phyloP scores from a whole-genome alignment of 306 rosid genomes.

The Phaseolus lunatus region DNA sequence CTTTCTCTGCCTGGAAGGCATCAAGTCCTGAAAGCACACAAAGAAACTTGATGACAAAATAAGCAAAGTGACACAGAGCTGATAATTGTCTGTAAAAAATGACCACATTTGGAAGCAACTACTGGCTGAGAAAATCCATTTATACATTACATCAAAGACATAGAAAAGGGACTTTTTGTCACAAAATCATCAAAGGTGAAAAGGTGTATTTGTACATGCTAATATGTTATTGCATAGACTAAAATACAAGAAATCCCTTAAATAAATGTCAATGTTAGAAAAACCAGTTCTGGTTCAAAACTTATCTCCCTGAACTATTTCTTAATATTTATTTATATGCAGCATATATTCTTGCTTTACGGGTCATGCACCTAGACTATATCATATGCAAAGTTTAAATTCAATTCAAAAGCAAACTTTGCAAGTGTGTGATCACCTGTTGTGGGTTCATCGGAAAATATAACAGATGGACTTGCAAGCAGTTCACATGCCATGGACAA shows the following conservation, averaged over 20 bases:
- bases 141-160: conserved; percentile 6
- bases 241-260: conserved; percentile 12
- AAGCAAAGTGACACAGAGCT: not conserved
- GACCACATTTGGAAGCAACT: conserved; percentile 14
- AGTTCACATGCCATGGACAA: conserved; percentile 90
- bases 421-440: conserved; percentile 63
- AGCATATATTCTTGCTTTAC: conserved; percentile 10
- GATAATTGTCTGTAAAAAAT: conserved; percentile 24
- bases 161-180: not conserved
- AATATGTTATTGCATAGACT: not conserved
- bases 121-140: conserved; percentile 22
- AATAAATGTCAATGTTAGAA: conserved; percentile 29
- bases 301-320: conserved; percentile 10
- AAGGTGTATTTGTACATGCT: conserved; percentile 13
- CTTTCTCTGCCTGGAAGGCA: conserved; percentile 97
- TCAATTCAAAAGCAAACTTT: conserved; percentile 26
- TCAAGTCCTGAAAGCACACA: conserved; percentile 77
- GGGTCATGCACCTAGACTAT: not conserved
- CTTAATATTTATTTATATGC: not conserved
- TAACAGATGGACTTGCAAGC: conserved; percentile 90
- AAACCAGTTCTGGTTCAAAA: conserved; percentile 13
- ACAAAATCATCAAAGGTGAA: conserved; percentile 6
- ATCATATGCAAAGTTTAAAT: conserved; percentile 24
- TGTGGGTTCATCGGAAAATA: conserved; percentile 97
- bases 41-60: conserved; percentile 41